phyloP scores from a whole-genome alignment of 352 stramenopile species.

The Phytophthora parvispora region DNA sequence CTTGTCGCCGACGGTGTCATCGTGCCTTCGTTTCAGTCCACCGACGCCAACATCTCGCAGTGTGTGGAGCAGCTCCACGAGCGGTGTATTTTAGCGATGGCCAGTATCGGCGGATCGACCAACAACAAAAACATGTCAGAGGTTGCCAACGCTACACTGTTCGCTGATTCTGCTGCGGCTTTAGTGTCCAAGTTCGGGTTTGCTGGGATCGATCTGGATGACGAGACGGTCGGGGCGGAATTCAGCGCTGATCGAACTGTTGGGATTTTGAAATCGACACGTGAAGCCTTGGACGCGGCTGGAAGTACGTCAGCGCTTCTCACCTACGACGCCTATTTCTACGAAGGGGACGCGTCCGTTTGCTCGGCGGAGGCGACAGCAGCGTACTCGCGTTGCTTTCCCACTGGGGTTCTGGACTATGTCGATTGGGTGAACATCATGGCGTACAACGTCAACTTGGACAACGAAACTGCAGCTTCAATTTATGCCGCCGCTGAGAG shows the following conservation, averaged over 20 bases:
- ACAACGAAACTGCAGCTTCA: constrained; percentile 44
- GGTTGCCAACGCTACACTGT: constrained; percentile 47
- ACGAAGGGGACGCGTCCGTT: constrained; percentile 66
- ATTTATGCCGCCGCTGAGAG: constrained; percentile 66
- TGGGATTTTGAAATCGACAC: constrained; percentile 57
- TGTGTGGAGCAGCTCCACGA: constrained; percentile 68
- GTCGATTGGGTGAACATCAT: constrained; percentile 90
- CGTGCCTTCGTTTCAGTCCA: constrained; percentile 68
- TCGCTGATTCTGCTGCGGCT: constrained; percentile 57
- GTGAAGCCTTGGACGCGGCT: constrained; percentile 44
- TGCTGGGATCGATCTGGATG: constrained; percentile 78
- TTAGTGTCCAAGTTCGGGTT: constrained; percentile 77
- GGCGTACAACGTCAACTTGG: constrained; percentile 80
- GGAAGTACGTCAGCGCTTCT: constrained; percentile 50
- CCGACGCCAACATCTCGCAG: constrained; percentile 56
- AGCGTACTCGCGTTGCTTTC: constrained; percentile 74
- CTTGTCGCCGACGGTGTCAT: constrained; percentile 63
- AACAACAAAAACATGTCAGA: constrained; percentile 75
- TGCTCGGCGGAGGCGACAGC: constrained; percentile 48
- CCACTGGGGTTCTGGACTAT: constrained; percentile 51
- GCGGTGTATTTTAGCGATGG: constrained; percentile 72
- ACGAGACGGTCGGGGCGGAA: constrained; percentile 72
- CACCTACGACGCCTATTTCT: constrained; percentile 82
- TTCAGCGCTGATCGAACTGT: constrained; percentile 65
- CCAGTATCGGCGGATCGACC: constrained; percentile 75